Base-by-base conservation (phyloP, 2,329 filamentous ascomycete species). In the Chaetomiaceae sp. region DNA sequence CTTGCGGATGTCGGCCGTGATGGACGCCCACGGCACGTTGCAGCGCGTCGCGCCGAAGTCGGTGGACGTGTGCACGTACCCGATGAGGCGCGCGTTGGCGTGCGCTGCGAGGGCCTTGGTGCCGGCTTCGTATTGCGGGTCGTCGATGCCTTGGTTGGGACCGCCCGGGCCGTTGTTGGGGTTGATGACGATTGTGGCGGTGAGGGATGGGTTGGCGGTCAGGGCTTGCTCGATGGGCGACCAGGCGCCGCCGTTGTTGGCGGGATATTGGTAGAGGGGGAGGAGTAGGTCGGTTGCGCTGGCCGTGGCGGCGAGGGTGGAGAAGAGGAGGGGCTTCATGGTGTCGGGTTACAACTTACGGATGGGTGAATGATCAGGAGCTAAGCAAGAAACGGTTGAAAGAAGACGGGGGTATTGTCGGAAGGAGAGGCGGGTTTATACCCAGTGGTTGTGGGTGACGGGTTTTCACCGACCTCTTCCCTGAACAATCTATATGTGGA, bases 241-340 rank as follows among this genome's bases (percentile, higher is more conserved):
- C 54, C 49, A 56, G 32, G 25, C 50, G 25, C n/a, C 34, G 37
- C 54, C 54, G 30, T 41, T 53, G 54, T 53, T 36, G 30, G 42
- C 36, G 2, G 54, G 54, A 46, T 33, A 56, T 25, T 53, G 54
- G 50, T 56, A 53, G 27, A 56, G 47, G n/a, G 54, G 54, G 30
- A 56, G 43, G 16, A 56, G 42, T 16, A 56, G 36, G 8, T 53
- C 49, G 14, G 54, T 53, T 6, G 50, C 54, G 2, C 27, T 10
- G 9, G 46, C 37, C 8, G 37, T 27, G 29, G 50, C 47, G 40
- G 45, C 33, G 33, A 52, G 29, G n/a, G 23, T 9, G 25, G 29
- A 14, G 10, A 48, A 38, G 7, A 53, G 29, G 16, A 11, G 11
- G 50, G 29, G 13, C 16, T 36, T 47, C 50, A 47, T 53, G 34